These are phyloP conservation scores for Komagataella populi DNA, from an alignment of 805 yeast species.

Conservation along the genomic window DNA sequence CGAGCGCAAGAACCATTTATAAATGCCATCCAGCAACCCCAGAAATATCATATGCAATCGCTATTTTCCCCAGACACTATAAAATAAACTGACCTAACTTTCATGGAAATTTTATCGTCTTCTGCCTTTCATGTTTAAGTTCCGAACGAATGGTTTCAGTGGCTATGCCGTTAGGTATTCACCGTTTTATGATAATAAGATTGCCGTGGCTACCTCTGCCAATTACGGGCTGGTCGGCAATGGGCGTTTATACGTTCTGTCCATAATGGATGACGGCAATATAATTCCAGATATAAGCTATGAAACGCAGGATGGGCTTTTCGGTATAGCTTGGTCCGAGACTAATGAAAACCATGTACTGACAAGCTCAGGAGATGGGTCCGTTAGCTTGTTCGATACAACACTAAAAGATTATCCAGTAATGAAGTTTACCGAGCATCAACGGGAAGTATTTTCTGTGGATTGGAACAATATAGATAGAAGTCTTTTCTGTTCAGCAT, in stretches of 20 bases:
- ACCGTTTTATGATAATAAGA: conserved; percentile 78
- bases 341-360: conserved; percentile 74
- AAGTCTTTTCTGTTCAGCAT: conserved; percentile 54
- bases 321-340: conserved; percentile 86
- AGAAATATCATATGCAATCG: conserved; percentile 1
- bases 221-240: conserved; percentile 93
- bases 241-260: conserved; percentile 65
- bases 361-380: conserved; percentile 84
- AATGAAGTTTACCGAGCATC: conserved; percentile 65
- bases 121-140: conserved; percentile 42
- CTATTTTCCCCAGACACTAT: conserved; percentile 1
- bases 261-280: conserved; percentile 54
- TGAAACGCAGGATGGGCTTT: conserved; percentile 89
- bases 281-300: conserved; percentile 42
- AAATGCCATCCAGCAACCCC: not conserved
- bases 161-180: conserved; percentile 86
- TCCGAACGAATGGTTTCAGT: conserved; percentile 65
- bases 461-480: conserved; percentile 27
- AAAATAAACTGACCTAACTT: too few species aligned
- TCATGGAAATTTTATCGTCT: not conserved
- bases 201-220: conserved; percentile 85
- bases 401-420: conserved; percentile 58
- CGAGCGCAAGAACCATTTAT: not conserved
- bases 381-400: conserved; percentile 69
- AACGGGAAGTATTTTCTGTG: conserved; percentile 23